Percentiles rank a stretch among this genome's conserved stretches.
phyloP scores from a whole-genome alignment of 345 rosid species.

The Fremontodendron californicum region DNA sequence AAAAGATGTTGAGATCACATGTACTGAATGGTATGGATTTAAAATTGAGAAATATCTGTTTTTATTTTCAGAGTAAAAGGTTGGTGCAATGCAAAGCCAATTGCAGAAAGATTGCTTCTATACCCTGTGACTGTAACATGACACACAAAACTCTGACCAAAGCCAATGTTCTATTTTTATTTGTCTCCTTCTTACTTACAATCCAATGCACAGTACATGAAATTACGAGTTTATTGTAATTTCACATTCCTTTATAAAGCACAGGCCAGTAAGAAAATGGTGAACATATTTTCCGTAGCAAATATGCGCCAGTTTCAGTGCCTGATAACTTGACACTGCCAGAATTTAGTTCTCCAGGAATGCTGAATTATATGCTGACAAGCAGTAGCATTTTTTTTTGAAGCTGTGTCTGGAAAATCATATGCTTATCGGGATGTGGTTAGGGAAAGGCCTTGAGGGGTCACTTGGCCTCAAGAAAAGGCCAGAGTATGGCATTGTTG shows the following conservation, averaged over 20 bases:
- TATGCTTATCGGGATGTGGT: constrained; percentile 64
- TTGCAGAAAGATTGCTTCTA: too few relatives aligned
- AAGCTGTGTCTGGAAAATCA: constrained; percentile 64
- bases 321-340: constrained; percentile 66
- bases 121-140: too few relatives aligned
- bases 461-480: constrained; percentile 84
- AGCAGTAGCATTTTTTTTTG: constrained; percentile 85
- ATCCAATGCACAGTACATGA: constrained; percentile 30
- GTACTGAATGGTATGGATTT: too few relatives aligned
- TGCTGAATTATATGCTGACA: constrained; percentile 60
- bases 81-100: too few relatives aligned
- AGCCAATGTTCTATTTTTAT: too few relatives aligned
- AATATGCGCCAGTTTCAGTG: constrained; percentile 51
- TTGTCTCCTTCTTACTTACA: constrained; percentile 12
- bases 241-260: constrained; percentile 18
- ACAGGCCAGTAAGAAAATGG: not conserved
- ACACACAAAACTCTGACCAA: too few relatives aligned
- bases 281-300: constrained; percentile 61
- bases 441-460: constrained; percentile 71
- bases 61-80: too few relatives aligned
- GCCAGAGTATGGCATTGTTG: constrained; percentile 77
- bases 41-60: too few relatives aligned
- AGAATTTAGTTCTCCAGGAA: constrained; percentile 78
- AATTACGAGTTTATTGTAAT: not conserved
- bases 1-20: too few relatives aligned